Evolutionary conservation across 768 basidiomycete species (phyloP).

Genomic region (Trametes sanguinea): DNA sequence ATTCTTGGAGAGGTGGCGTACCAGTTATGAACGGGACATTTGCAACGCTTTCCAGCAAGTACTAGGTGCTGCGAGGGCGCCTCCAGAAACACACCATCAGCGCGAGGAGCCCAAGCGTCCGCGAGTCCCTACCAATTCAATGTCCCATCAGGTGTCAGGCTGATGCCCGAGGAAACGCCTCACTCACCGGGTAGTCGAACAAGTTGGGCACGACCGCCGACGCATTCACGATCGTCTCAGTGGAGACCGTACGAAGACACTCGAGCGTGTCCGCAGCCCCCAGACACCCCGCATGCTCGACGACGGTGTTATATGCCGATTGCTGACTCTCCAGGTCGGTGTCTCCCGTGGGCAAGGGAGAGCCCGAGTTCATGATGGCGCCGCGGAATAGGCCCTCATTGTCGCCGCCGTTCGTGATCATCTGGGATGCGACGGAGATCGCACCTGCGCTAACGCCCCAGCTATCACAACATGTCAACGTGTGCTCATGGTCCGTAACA

Average conservation of each 20-base stretch:
- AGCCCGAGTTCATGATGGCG: conserved; percentile 39
- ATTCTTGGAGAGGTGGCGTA: neutral
- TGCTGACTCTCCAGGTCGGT: neutral
- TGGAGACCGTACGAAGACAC: conserved; percentile 22
- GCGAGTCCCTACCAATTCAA: conserved; percentile 38
- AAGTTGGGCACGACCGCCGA: neutral
- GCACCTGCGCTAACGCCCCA: conserved; percentile 44
- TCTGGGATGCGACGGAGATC: conserved; percentile 34
- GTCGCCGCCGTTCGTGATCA: conserved; percentile 27
- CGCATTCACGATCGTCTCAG: conserved; percentile 12
- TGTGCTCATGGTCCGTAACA: neutral
- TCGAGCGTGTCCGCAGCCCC: conserved; percentile 14
- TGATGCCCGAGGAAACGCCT: conserved; percentile 34
- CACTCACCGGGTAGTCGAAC: neutral
- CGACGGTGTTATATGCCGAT: conserved; percentile 4
- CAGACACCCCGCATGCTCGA: conserved; percentile 11
- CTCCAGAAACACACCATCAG: conserved; percentile 49
- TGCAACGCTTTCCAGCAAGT: conserved; percentile 46
- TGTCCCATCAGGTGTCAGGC: neutral
- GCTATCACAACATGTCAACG: conserved; percentile 34
- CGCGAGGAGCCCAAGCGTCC: conserved; percentile 49
- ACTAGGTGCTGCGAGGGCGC: conserved; percentile 44
- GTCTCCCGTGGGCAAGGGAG: conserved; percentile 9
- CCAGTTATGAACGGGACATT: conserved; percentile 47
- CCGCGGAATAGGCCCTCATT: conserved; percentile 27